A percentile compares a stretch with the other conserved stretches of the same genome.
Conservation (phyloP, 257 asterid genomes). For the Knoxia roxburghii region DNA sequence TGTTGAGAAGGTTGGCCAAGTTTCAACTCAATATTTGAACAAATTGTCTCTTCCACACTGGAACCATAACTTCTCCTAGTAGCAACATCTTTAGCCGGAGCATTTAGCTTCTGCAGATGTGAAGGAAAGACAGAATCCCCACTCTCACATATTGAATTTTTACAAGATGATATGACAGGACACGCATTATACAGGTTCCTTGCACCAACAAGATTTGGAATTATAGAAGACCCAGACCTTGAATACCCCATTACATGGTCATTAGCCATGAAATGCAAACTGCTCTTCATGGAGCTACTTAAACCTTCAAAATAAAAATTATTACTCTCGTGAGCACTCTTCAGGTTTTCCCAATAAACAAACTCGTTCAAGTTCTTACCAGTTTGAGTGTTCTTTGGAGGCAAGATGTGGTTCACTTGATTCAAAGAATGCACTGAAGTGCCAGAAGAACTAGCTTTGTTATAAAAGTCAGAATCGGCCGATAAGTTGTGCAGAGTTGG, state of each 20-base stretch:
- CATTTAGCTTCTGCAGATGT: slow-evolving; percentile 23
- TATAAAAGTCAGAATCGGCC: slow-evolving; percentile 20
- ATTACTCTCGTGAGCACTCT: slow-evolving; percentile 20
- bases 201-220: slow-evolving; percentile 24
- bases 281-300: slow-evolving; percentile 20
- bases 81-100: slow-evolving; percentile 23
- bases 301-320: slow-evolving; percentile 12
- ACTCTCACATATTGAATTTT: slow-evolving; percentile 22
- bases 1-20: slow-evolving; percentile 48
- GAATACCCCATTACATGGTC: slow-evolving; percentile 15
- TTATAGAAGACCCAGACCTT: slow-evolving; percentile 13
- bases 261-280: slow-evolving; percentile 23
- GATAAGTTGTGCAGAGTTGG: slow-evolving; percentile 19
- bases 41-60: slow-evolving; percentile 25
- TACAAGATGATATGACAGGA: slow-evolving; percentile 22
- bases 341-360: slow-evolving; percentile 21
- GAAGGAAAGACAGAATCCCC: slow-evolving; percentile 24
- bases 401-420: slow-evolving; percentile 9
- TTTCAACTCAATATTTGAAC: slow-evolving; percentile 48
- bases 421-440: slow-evolving; percentile 30
- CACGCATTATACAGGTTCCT: slow-evolving; percentile 25
- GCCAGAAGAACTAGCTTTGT: slow-evolving; percentile 22
- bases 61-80: slow-evolving; percentile 17
- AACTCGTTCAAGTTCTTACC: slow-evolving; percentile 19
- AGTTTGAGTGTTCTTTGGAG: slow-evolving; percentile 28